These are phyloP conservation scores for Turritis glabra DNA, from an alignment of 345 rosid genomes.

Conservation along the genomic window DNA sequence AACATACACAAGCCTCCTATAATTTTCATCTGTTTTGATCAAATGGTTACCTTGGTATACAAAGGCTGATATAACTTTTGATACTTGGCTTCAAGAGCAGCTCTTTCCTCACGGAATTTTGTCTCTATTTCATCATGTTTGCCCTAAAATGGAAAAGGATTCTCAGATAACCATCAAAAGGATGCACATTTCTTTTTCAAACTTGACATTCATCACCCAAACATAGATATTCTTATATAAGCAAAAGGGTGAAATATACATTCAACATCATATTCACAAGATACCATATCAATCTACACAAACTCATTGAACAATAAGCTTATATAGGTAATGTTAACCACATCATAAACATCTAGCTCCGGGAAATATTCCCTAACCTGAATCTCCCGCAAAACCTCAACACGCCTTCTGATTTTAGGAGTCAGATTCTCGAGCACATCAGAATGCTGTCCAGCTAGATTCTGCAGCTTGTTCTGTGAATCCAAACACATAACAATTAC, in stretches of 20 bases:
- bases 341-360: neutral
- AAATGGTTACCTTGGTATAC: slow-evolving; percentile 84
- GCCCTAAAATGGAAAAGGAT: slow-evolving; percentile 46
- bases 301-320: neutral
- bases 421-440: slow-evolving; percentile 73
- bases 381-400: slow-evolving; percentile 82
- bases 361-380: slow-evolving; percentile 46
- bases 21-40: too few species aligned
- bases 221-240: neutral
- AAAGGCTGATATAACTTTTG: slow-evolving; percentile 82
- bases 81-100: slow-evolving; percentile 86
- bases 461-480: slow-evolving; percentile 76
- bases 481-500: neutral
- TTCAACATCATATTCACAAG: neutral
- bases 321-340: neutral
- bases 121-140: slow-evolving; percentile 84
- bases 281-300: neutral
- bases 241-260: neutral
- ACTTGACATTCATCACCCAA: neutral
- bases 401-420: slow-evolving; percentile 82
- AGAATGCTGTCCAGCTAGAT: slow-evolving; percentile 71
- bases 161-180: neutral
- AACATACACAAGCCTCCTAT: too few species aligned
- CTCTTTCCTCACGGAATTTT: slow-evolving; percentile 84
- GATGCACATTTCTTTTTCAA: neutral